Evolutionary conservation across 305 asterid genomes (phyloP), one percentile per base, ranked within the genome.

Genomic region (Fraxinus velutina): DNA sequence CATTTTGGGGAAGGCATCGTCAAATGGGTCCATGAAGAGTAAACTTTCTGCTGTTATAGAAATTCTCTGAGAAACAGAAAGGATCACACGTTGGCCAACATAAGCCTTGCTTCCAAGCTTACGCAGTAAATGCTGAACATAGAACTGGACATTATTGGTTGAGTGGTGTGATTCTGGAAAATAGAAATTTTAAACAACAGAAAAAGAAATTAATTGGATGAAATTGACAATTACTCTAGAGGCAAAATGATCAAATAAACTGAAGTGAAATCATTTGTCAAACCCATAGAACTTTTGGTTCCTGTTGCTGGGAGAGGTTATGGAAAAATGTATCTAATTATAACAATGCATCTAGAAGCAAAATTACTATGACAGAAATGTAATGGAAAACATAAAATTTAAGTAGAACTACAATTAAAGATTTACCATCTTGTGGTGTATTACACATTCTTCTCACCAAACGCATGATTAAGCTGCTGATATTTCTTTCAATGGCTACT

Each of bases 21-120:
- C 94, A 84, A 93, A 96, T 78, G 98, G 97, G 88, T 94, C 97
- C 98, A 94, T 86, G 83, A 90, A 89, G 84, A 94, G 94, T 87
- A 93, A 87, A 85, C 92, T 91, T 89, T 96, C 98, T 73, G 98
- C 93, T 80, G 88, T 86, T 81, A 87, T 32, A 82, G 94, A 92
- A 85, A 96, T 91, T 84, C 92, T 92, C 85, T 92, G 97, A 84
- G 97, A 92, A 86, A 89, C 93, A 36, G 96, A 85, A 77, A 96
- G 92, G 85, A 96, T 89, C 60, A 88, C 62, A 21, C 92, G 94
- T 87, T 94, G 99, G 22, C 99, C 99, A 68, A 92, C 68, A 80
- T 83, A 92, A 62, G 95, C 88, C 78, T 91, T 91, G 8, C 87
- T 90, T 84, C 99, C 99, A 81, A 96, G 97, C 84, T 90, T 93